Evolutionary conservation across 169 alveolate genomes (phyloP), one percentile per base, ranked within the genome.

Genomic region (Plasmodium relictum): DNA sequence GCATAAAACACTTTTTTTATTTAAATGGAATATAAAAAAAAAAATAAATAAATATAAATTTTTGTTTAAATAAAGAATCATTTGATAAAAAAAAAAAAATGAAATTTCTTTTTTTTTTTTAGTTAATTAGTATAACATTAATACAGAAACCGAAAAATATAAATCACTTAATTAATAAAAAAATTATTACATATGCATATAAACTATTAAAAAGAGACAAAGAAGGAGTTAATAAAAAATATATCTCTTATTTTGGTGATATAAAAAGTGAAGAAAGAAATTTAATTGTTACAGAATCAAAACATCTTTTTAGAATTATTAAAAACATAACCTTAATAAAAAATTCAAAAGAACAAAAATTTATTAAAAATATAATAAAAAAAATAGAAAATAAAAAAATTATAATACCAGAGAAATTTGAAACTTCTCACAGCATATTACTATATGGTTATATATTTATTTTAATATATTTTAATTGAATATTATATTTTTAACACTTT

Each of bases 191-290:
- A 50, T 76, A 76, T 39, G 88, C 76, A 45, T 76, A 76, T 54
- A 76, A 76, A 76, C 65, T 76, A 10, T 54, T 76, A 16, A 76
- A 76, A 66, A 63, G 88, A 76, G 31, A 76, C 48, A 24, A 76
- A 63, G 88, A 76, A 31, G 88, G 88, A 14, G 18, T 8, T 14
- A 76, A 76, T 41, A 76, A 45, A 61, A 76, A 76, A 12, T 76
- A 16, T 18, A 26, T 63, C 12, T n/a, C 73, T 0, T 76, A 76
- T 41, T 76, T 76, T 63, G 88, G 88, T 8, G 42, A 76, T 9
- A 50, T 54, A 16, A 48, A 74, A 44, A 45, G 62, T 44, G 31
- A 44, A 24, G 89, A 76, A 22, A 41, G 44, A 63, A 56, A 39
- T 52, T 22, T 59, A 9, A 18, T 76, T 8, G 48, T 66, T 9